These are phyloP conservation scores for Ophiostoma piceae DNA, from an alignment of 2,329 filamentous ascomycete species.

Conservation along the genomic window DNA sequence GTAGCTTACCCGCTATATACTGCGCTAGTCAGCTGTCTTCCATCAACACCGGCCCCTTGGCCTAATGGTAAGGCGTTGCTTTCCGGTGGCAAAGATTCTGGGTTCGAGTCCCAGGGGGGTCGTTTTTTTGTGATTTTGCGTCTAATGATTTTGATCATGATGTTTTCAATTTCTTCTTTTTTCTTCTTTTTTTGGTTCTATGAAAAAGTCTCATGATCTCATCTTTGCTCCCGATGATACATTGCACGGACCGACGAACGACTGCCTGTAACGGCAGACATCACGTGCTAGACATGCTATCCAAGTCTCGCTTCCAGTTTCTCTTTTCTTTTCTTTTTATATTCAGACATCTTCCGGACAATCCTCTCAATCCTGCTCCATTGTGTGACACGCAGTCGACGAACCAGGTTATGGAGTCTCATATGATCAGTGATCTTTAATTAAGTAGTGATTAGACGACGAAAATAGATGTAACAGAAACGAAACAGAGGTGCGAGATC, in stretches of 20 bases:
- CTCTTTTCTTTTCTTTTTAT: background rate
- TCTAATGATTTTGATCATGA: background rate
- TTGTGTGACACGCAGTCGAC: background rate
- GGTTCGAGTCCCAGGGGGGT: conserved; percentile 22
- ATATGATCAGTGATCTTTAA: background rate
- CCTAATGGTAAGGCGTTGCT: conserved; percentile 26
- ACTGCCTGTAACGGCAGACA: background rate
- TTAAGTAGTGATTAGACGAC: background rate
- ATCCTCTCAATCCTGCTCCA: conserved; percentile 7
- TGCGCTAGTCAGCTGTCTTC: background rate
- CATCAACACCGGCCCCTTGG: conserved; percentile 21
- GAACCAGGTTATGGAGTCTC: background rate
- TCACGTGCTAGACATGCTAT: background rate
- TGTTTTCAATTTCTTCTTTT: background rate
- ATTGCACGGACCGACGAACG: background rate
- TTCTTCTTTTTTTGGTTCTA: background rate
- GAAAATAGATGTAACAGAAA: conserved; percentile 9
- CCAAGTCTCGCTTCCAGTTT: background rate
- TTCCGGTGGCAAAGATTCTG: conserved; percentile 28
- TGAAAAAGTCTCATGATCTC: too few species aligned
- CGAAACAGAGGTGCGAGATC: background rate
- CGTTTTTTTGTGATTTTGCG: conserved; percentile 31
- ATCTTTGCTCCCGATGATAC: too few species aligned
- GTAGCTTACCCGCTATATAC: background rate
- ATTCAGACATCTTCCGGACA: background rate